A percentile compares a stretch with the other conserved stretches of the same genome.
Evolutionary conservation across 2,329 filamentous ascomycete species (phyloP).

Genomic region (Diaporthe ilicicola): DNA sequence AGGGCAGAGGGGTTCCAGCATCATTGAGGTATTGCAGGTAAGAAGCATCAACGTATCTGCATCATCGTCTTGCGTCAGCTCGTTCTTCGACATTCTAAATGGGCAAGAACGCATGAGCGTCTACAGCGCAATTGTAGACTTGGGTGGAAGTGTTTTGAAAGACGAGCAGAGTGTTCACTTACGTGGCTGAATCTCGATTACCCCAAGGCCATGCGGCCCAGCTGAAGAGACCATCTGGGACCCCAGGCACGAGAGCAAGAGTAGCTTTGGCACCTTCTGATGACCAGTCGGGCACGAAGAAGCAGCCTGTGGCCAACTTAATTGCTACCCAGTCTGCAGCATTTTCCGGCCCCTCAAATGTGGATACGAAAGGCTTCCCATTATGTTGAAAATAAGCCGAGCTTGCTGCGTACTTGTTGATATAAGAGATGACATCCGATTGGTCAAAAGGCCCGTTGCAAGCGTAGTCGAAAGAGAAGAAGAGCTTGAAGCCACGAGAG

Average conservation of each 20-base stretch:
- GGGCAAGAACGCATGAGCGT: no score
- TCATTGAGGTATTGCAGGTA: slow-evolving; percentile 44
- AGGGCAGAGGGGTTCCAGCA: slow-evolving; percentile 42
- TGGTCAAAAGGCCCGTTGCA: slow-evolving; percentile 40
- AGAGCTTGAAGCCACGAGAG: slow-evolving; percentile 41
- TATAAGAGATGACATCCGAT: slow-evolving; percentile 38
- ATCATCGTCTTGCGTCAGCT: neutral
- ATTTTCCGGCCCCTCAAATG: slow-evolving; percentile 57
- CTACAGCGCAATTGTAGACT: no score
- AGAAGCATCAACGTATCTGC: slow-evolving; percentile 39
- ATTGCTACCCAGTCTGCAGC: slow-evolving; percentile 54
- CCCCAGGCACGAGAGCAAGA: slow-evolving; percentile 28
- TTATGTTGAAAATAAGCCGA: slow-evolving; percentile 40
- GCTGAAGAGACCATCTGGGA: slow-evolving; percentile 47
- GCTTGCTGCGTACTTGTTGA: slow-evolving; percentile 39
- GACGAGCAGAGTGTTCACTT: slow-evolving; percentile 44
- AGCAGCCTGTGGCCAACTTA: slow-evolving; percentile 42
- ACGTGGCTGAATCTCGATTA: slow-evolving; percentile 40
- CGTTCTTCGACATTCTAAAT: neutral
- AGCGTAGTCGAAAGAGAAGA: slow-evolving; percentile 53
- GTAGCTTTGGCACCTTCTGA: slow-evolving; percentile 45
- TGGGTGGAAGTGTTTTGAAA: no score
- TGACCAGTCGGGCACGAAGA: slow-evolving; percentile 58
- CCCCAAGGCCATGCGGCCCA: slow-evolving; percentile 50
- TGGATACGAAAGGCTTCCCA: slow-evolving; percentile 55